phyloP scores from a whole-genome alignment of 345 rosid species.

The Pistacia integerrima region DNA sequence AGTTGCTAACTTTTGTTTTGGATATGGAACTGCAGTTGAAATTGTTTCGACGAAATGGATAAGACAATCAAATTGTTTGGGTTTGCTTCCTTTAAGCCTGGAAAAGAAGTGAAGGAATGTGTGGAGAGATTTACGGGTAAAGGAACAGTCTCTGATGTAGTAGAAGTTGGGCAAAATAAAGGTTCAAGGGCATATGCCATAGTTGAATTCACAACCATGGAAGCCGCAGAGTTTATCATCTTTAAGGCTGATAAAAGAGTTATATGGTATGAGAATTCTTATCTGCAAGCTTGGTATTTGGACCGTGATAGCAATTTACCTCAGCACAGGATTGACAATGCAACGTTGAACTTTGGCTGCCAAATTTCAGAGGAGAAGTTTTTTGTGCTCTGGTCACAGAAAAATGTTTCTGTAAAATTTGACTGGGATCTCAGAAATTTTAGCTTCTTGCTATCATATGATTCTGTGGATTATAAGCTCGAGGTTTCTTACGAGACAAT shows the following conservation, averaged over 20 bases:
- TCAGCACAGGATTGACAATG: constrained; percentile 19
- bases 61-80: constrained; percentile 39
- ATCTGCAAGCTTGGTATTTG: constrained; percentile 25
- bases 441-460: constrained; percentile 27
- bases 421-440: constrained; percentile 33
- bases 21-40: constrained; percentile 2
- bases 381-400: constrained; percentile 34
- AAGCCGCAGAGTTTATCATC: constrained; percentile 28
- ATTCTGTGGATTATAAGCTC: constrained; percentile 34
- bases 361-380: constrained; percentile 34
- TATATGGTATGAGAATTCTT: constrained; percentile 20
- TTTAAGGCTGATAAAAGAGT: neutral
- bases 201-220: constrained; percentile 37
- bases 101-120: constrained; percentile 22
- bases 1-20: neutral
- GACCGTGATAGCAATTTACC: constrained; percentile 31
- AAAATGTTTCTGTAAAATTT: constrained; percentile 32
- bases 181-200: constrained; percentile 29
- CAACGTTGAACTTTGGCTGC: constrained; percentile 40
- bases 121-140: constrained; percentile 34
- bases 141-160: constrained; percentile 35
- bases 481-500: constrained; percentile 47
- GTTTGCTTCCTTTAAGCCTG: constrained; percentile 30
- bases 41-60: constrained; percentile 25
- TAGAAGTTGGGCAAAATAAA: constrained; percentile 28